Percentiles rank a stretch among this genome's conserved stretches.
Conservation (phyloP, 2,329 filamentous ascomycete species). For the Xylariales sp. region DNA sequence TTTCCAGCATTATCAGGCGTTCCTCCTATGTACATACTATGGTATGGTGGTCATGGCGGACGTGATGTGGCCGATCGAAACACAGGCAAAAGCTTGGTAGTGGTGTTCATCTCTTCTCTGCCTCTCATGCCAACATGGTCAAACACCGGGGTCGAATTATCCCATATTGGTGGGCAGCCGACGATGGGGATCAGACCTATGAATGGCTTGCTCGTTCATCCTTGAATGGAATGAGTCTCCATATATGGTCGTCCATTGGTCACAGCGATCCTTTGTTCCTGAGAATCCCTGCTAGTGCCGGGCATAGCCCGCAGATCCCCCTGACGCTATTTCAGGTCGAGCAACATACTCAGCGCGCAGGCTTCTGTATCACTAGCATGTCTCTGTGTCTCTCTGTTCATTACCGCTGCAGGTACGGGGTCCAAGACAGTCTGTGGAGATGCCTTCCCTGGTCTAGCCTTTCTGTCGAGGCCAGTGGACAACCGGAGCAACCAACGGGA, state of each 20-base stretch:
- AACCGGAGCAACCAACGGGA: conserved; percentile 1
- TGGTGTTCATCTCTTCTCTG: too few relatives aligned
- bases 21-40: too few relatives aligned
- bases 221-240: neutral
- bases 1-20: too few relatives aligned
- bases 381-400: conserved; percentile 6
- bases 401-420: conserved; percentile 6
- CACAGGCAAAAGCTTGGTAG: neutral
- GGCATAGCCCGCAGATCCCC: conserved; percentile 9
- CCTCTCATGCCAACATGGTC: too few relatives aligned
- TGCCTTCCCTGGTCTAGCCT: conserved; percentile 9
- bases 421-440: conserved; percentile 6
- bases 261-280: too few relatives aligned
- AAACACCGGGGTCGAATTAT: neutral
- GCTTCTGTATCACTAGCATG: neutral
- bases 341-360: neutral
- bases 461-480: neutral
- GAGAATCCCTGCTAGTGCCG: too few relatives aligned
- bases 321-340: conserved; percentile 9
- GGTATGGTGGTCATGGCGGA: too few relatives aligned
- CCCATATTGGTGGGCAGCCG: neutral
- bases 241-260: too few relatives aligned
- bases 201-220: neutral
- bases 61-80: neutral
- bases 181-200: neutral